Evolutionary conservation across 2,329 filamentous ascomycete species (phyloP).

Genomic region (Nemania serpens): DNA sequence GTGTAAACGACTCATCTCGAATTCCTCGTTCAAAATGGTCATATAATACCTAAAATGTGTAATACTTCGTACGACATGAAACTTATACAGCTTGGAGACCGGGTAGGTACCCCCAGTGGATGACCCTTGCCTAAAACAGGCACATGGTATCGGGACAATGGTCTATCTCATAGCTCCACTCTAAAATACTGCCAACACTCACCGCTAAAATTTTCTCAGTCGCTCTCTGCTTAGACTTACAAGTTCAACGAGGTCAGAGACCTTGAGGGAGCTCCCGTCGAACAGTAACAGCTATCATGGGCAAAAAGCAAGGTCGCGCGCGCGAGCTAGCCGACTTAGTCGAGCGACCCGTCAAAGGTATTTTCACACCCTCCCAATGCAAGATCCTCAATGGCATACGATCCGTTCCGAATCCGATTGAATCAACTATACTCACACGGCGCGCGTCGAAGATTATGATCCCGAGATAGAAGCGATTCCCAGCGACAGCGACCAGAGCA

Average conservation of each 20-base stretch:
- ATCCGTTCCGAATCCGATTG: too few relatives aligned
- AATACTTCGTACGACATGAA: too few relatives aligned
- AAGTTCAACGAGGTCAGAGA: not conserved
- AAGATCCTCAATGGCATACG: not conserved
- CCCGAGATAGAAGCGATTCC: conserved; percentile 68
- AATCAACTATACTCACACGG: conserved; percentile 21
- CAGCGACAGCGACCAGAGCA: conserved; percentile 59
- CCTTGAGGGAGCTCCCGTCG: not conserved
- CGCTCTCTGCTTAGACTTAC: conserved; percentile 12
- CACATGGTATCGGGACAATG: too few relatives aligned
- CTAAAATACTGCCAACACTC: conserved; percentile 47
- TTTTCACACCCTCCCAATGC: conserved; percentile 3
- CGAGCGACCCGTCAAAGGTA: conserved; percentile 67
- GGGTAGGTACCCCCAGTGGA: too few relatives aligned
- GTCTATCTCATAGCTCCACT: not conserved
- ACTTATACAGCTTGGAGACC: too few relatives aligned
- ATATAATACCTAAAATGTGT: too few relatives aligned
- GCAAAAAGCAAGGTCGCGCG: conserved; percentile 57
- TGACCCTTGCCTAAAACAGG: too few relatives aligned
- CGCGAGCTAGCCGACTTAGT: conserved; percentile 66
- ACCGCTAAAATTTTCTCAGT: conserved; percentile 58
- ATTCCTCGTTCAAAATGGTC: too few relatives aligned
- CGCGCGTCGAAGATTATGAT: conserved; percentile 68
- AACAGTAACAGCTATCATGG: conserved; percentile 50
- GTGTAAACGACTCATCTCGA: too few relatives aligned